Evolutionary conservation across 2,329 filamentous ascomycete genomes (phyloP), one percentile per base, ranked within the genome.

Genomic region (Emmonsiellopsis sp.): DNA sequence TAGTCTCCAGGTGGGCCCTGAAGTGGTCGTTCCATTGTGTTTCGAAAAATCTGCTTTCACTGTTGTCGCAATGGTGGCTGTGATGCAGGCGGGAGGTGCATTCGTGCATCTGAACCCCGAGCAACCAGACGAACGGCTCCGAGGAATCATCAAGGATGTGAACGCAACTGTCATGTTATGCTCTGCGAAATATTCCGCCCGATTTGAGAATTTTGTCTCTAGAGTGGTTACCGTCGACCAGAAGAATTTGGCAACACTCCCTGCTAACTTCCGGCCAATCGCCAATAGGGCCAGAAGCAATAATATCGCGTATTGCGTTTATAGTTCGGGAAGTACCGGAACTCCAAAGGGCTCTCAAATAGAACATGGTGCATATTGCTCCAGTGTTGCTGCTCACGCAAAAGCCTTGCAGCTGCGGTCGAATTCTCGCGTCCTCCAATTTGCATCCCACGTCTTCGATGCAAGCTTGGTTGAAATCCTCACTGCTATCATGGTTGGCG

Each of bases 1-100:
- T 10, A 60, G 71, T 2, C 63, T 70, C 1, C 77, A 78, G 0
- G 71, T 78, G 0, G 56, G 67, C 1, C 67, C 75, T 1, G 79
- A 83, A 6, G 74, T 81, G 13, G 70, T 88, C 7, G 74, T 94
- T 13, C 84, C 84, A 37, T 79, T 95, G 44, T 75, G 86, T 45
- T 84, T 94, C 80, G 80, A 90, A 21, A 94, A 93, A 64, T 90
- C 85, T 0, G 67, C 82, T 1, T 68, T 82, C 21, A 70, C 93
- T 0, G 94, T 94, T 11, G 57, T 69, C 42, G 59, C 61, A 11
- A 58, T 66, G 53, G 49, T 69, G 1, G 66, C 62, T 2, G 61
- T 66, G 6, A 55, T 68, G 34, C 66, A 65, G 50, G 57, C 63
- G 2, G 67, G 65, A 46, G 65, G 61, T 31, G 62, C 61, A 3